Conservation (phyloP, 2,329 filamentous ascomycete species). For the Hypoxylon sp. region DNA sequence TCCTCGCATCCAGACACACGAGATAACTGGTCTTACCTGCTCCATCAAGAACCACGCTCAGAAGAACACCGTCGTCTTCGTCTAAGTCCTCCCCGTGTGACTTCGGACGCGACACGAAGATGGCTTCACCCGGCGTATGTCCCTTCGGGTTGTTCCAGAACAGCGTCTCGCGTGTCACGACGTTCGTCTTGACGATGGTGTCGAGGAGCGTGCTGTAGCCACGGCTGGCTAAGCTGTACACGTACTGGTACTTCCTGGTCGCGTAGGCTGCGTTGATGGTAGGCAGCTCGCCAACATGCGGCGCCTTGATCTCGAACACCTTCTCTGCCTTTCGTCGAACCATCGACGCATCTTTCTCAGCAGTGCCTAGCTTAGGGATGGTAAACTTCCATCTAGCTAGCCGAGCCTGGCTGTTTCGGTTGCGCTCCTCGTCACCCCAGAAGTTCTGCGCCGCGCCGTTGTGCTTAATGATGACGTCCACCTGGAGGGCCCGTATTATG, state of each 20-base stretch:
- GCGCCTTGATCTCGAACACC: constrained; percentile 58
- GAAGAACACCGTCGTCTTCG: constrained; percentile 60
- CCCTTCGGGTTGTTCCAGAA: constrained; percentile 66
- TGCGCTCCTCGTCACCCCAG: constrained; percentile 52
- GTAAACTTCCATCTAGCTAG: constrained; percentile 57
- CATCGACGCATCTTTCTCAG: not conserved
- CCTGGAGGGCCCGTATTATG: constrained; percentile 73
- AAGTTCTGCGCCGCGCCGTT: constrained; percentile 56
- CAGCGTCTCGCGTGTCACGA: constrained; percentile 57
- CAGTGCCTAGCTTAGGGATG: constrained; percentile 41
- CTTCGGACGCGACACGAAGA: constrained; percentile 67
- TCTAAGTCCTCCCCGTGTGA: constrained; percentile 40
- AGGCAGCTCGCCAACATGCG: constrained; percentile 69
- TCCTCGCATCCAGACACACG: constrained; percentile 69
- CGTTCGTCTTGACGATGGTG: constrained; percentile 71
- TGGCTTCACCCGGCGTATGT: constrained; percentile 74
- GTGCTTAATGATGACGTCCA: constrained; percentile 69
- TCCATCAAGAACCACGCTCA: constrained; percentile 70
- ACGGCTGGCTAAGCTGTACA: constrained; percentile 65
- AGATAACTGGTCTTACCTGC: constrained; percentile 68
- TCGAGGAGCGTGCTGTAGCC: constrained; percentile 70
- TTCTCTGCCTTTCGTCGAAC: constrained; percentile 33
- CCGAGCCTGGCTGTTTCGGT: constrained; percentile 48
- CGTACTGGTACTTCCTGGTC: constrained; percentile 64
- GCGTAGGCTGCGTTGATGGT: constrained; percentile 68